Conservation (phyloP, 345 rosid species). For the Bruguiera parviflora region DNA sequence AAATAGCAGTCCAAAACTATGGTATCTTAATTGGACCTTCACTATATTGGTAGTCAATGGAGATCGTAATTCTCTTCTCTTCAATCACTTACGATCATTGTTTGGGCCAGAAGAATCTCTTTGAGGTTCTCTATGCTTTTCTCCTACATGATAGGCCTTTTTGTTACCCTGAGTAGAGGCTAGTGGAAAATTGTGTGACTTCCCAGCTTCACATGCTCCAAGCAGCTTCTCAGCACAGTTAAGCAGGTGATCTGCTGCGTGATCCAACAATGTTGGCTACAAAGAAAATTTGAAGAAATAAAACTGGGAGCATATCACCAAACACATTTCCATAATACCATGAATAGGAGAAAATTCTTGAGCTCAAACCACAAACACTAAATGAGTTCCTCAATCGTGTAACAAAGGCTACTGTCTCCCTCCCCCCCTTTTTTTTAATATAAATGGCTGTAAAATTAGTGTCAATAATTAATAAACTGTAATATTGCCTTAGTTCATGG, state of each 20-base stretch:
- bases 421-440: too few species aligned
- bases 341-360: not conserved
- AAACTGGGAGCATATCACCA: not conserved
- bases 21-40: not conserved
- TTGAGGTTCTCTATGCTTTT: conserved; percentile 27
- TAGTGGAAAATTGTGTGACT: conserved; percentile 15
- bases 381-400: not conserved
- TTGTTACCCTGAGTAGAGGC: conserved; percentile 25
- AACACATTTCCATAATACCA: not conserved
- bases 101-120: conserved; percentile 24
- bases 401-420: not conserved
- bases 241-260: conserved; percentile 65
- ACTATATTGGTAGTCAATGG: too few species aligned
- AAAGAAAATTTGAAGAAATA: conserved; percentile 4
- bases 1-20: not conserved
- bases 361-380: not conserved
- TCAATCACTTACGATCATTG: conserved; percentile 43
- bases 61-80: conserved; percentile 10
- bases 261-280: conserved; percentile 46
- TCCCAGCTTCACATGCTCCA: conserved; percentile 30
- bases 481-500: not conserved
- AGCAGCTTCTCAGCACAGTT: conserved; percentile 56
- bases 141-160: conserved; percentile 15
- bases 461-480: not conserved
- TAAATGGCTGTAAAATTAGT: not conserved